These are phyloP conservation scores for Prillingera fragicola DNA, from an alignment of 1,284 basidiomycete genomes.

Conservation along the genomic window DNA sequence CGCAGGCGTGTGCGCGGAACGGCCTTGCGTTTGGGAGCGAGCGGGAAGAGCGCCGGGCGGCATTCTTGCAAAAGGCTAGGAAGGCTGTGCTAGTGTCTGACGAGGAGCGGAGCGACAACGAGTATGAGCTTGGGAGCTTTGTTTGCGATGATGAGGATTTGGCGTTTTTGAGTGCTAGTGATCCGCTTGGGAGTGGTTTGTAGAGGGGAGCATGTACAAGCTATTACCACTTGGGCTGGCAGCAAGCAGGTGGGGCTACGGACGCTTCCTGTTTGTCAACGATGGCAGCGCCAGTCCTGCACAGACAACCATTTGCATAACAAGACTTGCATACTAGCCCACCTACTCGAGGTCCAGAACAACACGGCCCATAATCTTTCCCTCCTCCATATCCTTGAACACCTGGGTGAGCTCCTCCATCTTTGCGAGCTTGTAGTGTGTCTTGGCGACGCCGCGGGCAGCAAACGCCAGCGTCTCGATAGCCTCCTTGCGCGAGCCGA, in stretches of 20 bases:
- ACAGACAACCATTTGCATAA: too few relatives aligned
- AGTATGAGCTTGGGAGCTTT: constrained; percentile 43
- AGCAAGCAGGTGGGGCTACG: too few relatives aligned
- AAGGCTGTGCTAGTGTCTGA: constrained; percentile 38
- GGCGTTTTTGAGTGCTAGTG: constrained; percentile 23
- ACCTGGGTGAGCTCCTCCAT: constrained; percentile 11
- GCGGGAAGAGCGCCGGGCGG: constrained; percentile 11
- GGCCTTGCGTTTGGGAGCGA: constrained; percentile 33
- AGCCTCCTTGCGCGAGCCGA: constrained; percentile 8
- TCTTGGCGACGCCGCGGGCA: constrained; percentile 6
- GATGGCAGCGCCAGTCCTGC: too few relatives aligned
- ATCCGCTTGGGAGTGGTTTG: too few relatives aligned
- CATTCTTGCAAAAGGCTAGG: constrained; percentile 41
- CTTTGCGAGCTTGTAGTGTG: constrained; percentile 10
- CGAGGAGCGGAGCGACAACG: constrained; percentile 40
- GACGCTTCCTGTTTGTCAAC: too few relatives aligned
- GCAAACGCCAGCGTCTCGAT: constrained; percentile 19
- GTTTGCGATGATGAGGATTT: constrained; percentile 40
- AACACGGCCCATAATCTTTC: constrained; percentile 14
- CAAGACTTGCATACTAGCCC: too few relatives aligned
- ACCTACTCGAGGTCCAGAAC: constrained; percentile 9
- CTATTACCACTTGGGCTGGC: too few relatives aligned
- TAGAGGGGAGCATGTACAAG: too few relatives aligned
- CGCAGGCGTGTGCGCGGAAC: constrained; percentile 28
- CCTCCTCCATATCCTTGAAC: constrained; percentile 13